A percentile compares a stretch with the other conserved stretches of the same genome.
Evolutionary conservation across 441 rosid species (phyloP).

Genomic region (Pelargonium citronellum): DNA sequence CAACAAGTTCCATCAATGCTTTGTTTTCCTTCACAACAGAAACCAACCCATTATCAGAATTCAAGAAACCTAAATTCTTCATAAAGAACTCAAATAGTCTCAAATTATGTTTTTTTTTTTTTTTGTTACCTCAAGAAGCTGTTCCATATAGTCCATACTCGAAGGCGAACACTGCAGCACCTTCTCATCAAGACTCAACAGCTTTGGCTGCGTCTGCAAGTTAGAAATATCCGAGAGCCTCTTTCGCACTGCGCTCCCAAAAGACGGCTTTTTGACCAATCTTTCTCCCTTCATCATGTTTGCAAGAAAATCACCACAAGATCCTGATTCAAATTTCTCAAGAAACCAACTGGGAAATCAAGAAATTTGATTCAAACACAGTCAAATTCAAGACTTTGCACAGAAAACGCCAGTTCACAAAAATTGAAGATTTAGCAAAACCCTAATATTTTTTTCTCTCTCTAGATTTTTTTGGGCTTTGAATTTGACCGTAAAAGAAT

Average conservation of each 20-base stretch:
- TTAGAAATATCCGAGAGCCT: constrained; percentile 71
- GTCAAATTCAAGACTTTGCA: too few species aligned
- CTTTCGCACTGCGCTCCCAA: constrained; percentile 44
- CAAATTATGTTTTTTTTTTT: neutral
- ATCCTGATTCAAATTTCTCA: constrained; percentile 5
- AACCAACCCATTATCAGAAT: neutral
- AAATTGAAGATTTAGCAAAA: neutral
- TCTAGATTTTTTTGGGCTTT: neutral
- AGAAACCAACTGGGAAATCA: constrained; percentile 1
- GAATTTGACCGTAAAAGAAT: neutral
- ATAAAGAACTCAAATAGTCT: neutral
- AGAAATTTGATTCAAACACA: neutral
- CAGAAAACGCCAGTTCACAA: too few species aligned
- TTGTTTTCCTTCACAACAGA: constrained; percentile 41
- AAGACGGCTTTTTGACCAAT: constrained; percentile 53
- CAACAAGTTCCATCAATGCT: constrained; percentile 52
- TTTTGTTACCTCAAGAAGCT: constrained; percentile 45
- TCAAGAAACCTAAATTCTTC: neutral
- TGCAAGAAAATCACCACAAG: neutral
- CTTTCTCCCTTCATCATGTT: constrained; percentile 40
- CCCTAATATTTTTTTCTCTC: neutral
- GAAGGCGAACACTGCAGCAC: constrained; percentile 23
- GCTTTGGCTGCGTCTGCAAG: constrained; percentile 36
- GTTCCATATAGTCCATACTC: constrained; percentile 33
- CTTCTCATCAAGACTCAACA: constrained; percentile 20